Evolutionary conservation across 768 basidiomycete species (phyloP).

Genomic region (Tephrocybe sp.): DNA sequence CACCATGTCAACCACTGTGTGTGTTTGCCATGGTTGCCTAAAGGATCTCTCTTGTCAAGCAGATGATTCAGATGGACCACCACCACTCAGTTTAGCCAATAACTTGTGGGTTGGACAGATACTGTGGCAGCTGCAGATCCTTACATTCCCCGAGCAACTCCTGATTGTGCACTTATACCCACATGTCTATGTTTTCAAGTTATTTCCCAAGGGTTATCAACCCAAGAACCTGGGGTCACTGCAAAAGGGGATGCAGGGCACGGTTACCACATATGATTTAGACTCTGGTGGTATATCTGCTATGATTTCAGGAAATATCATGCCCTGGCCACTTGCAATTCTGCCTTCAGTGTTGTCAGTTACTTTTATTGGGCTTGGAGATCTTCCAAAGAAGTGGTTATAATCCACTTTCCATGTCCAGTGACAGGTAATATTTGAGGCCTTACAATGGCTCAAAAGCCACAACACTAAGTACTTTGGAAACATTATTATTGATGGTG

Average conservation of each 20-base stretch:
- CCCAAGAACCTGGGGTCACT: conserved; percentile 9
- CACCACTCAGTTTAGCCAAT: conserved; percentile 25
- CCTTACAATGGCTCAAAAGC: conserved; percentile 34
- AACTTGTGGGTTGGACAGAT: conserved; percentile 37
- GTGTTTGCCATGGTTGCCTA: background rate
- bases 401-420: conserved; percentile 30
- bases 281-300: conserved; percentile 22
- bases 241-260: conserved; percentile 34
- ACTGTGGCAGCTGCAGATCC: conserved; percentile 24
- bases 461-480: conserved; percentile 33
- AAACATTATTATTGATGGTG: conserved; percentile 15
- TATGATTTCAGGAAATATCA: conserved; percentile 33
- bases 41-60: conserved; percentile 3
- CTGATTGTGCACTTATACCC: conserved; percentile 33
- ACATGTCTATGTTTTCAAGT: conserved; percentile 25
- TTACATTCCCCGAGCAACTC: conserved; percentile 38
- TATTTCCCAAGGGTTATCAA: background rate
- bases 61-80: conserved; percentile 1
- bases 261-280: conserved; percentile 30
- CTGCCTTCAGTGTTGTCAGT: conserved; percentile 32
- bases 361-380: conserved; percentile 32
- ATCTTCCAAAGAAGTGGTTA: conserved; percentile 14
- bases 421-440: conserved; percentile 23
- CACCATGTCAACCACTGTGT: background rate
- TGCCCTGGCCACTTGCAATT: conserved; percentile 29